These are phyloP conservation scores for Umbellularia californica DNA, from an alignment of 164 flowering plant genomes.

Conservation along the genomic window DNA sequence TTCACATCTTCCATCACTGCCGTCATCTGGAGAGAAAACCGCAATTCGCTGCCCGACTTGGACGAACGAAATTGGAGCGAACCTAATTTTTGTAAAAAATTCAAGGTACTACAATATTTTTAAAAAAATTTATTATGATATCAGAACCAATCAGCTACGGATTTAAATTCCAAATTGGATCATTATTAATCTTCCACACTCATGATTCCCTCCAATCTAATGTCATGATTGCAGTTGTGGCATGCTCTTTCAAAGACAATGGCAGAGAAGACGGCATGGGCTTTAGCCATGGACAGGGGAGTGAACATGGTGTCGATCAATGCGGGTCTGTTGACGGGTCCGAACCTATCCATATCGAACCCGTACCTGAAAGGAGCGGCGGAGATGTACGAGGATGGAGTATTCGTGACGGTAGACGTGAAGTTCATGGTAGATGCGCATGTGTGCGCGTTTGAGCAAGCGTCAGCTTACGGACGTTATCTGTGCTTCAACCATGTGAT, in stretches of 20 bases:
- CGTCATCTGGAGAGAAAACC: constrained; percentile 54
- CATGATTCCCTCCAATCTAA: no score
- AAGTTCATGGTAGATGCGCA: constrained; percentile 65
- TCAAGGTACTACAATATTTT: constrained; percentile 37
- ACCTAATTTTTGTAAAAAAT: constrained; percentile 49
- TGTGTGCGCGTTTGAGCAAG: constrained; percentile 55
- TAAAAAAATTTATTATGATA: no score
- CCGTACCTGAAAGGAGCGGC: constrained; percentile 79
- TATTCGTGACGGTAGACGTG: constrained; percentile 61
- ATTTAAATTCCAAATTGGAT: no score
- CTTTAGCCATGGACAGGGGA: constrained; percentile 77
- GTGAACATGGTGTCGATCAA: constrained; percentile 73
- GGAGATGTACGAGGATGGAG: constrained; percentile 80
- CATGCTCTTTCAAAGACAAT: constrained; percentile 72
- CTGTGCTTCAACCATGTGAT: constrained; percentile 63
- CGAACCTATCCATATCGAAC: constrained; percentile 39
- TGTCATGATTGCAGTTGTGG: constrained; percentile 51
- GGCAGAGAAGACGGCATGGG: constrained; percentile 87
- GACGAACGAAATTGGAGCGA: constrained; percentile 78
- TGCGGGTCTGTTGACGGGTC: constrained; percentile 47
- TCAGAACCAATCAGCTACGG: no score
- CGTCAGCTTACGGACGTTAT: constrained; percentile 70
- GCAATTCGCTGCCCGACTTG: constrained; percentile 23
- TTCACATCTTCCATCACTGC: constrained; percentile 82
- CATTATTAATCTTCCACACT: no score